A percentile compares a stretch with the other conserved stretches of the same genome.
Conservation (phyloP, 179 eudicot genomes). For the Heliamphora pulchella region DNA sequence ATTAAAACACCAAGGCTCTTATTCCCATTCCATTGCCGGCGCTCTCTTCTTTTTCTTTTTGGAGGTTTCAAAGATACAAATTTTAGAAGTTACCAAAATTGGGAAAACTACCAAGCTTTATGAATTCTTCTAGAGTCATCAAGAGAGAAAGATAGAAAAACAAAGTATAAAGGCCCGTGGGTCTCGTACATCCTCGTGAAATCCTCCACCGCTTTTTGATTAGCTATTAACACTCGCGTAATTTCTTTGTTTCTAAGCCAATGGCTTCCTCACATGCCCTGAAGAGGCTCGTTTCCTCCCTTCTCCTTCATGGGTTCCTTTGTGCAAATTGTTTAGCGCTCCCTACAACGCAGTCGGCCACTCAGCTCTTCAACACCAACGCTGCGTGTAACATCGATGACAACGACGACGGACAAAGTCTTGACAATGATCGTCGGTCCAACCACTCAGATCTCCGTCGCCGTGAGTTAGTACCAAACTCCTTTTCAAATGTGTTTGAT, state of each 20-base stretch:
- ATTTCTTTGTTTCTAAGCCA: not conserved
- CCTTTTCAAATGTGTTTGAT: constrained; percentile 40
- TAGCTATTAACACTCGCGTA: no score
- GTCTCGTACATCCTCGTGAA: no score
- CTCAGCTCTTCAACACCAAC: constrained; percentile 39
- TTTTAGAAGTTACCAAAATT: no score
- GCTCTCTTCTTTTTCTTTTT: no score
- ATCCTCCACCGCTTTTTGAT: no score
- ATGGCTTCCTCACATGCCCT: constrained; percentile 41
- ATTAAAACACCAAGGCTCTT: no score
- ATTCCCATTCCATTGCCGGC: no score
- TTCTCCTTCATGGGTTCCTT: constrained; percentile 16
- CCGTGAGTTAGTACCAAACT: constrained; percentile 18
- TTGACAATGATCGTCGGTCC: constrained; percentile 25
- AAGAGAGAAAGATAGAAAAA: no score
- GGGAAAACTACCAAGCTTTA: no score
- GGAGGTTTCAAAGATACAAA: no score
- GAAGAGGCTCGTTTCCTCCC: constrained; percentile 26
- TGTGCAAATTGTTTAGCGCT: constrained; percentile 21
- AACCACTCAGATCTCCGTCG: constrained; percentile 20
- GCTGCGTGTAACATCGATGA: constrained; percentile 29
- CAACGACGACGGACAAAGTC: constrained; percentile 22
- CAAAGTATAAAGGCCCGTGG: no score
- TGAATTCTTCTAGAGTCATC: no score
- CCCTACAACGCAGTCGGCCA: constrained; percentile 19